Percentiles rank a stretch among this genome's conserved stretches.
These are phyloP conservation scores for Tulasnella calospora DNA, from an alignment of 768 basidiomycete genomes.

Conservation along the genomic window DNA sequence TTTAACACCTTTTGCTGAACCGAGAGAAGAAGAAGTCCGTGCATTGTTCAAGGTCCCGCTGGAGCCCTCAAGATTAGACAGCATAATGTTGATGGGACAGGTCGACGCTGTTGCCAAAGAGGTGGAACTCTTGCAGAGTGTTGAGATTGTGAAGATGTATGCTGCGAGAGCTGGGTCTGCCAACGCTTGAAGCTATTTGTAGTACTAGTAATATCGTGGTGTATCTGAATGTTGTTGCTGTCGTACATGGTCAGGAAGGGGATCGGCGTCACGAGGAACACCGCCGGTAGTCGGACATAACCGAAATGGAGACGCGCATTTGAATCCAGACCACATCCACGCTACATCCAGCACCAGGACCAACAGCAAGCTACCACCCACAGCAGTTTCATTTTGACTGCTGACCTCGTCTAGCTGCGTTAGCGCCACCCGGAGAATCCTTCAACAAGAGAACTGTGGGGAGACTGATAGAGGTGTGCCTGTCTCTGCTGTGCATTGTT, in stretches of 20 bases:
- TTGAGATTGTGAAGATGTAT: constrained; percentile 80
- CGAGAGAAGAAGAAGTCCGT: constrained; percentile 57
- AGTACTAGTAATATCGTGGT: not conserved
- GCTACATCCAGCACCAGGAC: not conserved
- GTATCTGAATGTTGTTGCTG: not conserved
- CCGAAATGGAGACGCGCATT: not conserved
- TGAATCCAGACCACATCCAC: not conserved
- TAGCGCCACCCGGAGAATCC: too few relatives aligned
- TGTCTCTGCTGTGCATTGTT: too few relatives aligned
- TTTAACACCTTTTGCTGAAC: constrained; percentile 73
- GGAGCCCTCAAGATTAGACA: constrained; percentile 84
- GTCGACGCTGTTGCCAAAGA: constrained; percentile 81
- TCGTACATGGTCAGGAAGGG: not conserved
- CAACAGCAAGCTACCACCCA: not conserved
- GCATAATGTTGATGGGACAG: constrained; percentile 79
- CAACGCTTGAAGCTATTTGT: not conserved
- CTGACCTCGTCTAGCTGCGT: too few relatives aligned
- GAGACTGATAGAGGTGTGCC: too few relatives aligned
- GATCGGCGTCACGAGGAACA: not conserved
- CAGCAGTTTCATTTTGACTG: too few relatives aligned
- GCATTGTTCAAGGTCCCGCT: constrained; percentile 82
- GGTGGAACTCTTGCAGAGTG: constrained; percentile 55
- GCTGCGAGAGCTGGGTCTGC: constrained; percentile 40
- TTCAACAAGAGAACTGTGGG: too few relatives aligned
- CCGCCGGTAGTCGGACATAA: not conserved